Percentiles rank a stretch among this genome's conserved stretches.
phyloP scores from a whole-genome alignment of 768 basidiomycete genomes.

The Pleurotus tuber-regium region DNA sequence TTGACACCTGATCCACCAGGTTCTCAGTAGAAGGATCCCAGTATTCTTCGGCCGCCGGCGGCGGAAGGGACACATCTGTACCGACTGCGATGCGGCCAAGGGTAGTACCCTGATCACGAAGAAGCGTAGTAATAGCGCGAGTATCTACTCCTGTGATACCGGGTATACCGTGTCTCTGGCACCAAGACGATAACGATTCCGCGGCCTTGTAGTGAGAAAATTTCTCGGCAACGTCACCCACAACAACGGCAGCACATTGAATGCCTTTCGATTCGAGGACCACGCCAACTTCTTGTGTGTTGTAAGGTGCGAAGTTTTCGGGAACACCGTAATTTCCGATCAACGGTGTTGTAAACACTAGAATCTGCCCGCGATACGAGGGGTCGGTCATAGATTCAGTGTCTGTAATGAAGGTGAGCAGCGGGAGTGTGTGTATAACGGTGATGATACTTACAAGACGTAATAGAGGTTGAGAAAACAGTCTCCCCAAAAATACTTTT shows the following conservation, averaged over 20 bases:
- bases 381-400: constrained; percentile 99
- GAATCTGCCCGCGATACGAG: constrained; percentile 95
- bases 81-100: constrained; percentile 90
- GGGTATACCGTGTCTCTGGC: constrained; percentile 83
- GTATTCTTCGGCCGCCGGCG: constrained; percentile 69
- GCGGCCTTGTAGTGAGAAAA: constrained; percentile 94
- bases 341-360: constrained; percentile 97
- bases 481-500: constrained; percentile 93
- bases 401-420: constrained; percentile 46
- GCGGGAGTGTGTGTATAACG: background rate
- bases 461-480: constrained; percentile 98
- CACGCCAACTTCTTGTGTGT: constrained; percentile 80
- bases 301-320: constrained; percentile 64
- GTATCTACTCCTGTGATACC: constrained; percentile 98
- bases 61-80: constrained; percentile 54
- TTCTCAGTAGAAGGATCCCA: constrained; percentile 94
- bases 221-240: constrained; percentile 91
- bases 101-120: constrained; percentile 97
- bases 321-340: constrained; percentile 99
- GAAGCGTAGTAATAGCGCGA: constrained; percentile 88
- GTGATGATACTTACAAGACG: constrained; percentile 69
- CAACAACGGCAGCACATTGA: constrained; percentile 90
- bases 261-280: constrained; percentile 86
- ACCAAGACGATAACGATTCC: constrained; percentile 93
- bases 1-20: constrained; percentile 91